A percentile compares a stretch with the other conserved stretches of the same genome.
Conservation (phyloP, 148 eudicot species). For the Diospyros lotus region DNA sequence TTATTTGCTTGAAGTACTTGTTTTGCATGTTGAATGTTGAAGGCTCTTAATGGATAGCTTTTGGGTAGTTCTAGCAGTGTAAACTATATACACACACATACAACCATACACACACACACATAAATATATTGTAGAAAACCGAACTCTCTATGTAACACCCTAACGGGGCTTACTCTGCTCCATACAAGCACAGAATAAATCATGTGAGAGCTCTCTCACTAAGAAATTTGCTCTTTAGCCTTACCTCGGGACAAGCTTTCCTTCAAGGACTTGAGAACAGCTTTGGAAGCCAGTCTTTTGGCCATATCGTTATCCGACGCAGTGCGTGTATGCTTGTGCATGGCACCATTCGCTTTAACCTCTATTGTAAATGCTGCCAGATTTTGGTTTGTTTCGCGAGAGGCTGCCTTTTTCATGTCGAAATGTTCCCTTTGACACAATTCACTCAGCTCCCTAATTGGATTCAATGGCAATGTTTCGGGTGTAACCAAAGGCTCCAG, state of each 20-base stretch:
- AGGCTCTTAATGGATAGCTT: no score
- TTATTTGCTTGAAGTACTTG: no score
- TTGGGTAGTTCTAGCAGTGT: no score
- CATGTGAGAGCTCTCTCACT: no score
- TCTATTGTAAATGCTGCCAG: constrained; percentile 38
- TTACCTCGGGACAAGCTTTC: constrained; percentile 9
- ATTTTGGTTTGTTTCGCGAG: constrained; percentile 25
- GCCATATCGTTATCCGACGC: constrained; percentile 47
- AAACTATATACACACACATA: no score
- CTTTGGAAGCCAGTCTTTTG: constrained; percentile 47
- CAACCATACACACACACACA: no score
- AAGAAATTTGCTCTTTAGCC: no score
- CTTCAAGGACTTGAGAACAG: constrained; percentile 49
- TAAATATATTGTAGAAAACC: no score
- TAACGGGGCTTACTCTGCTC: no score
- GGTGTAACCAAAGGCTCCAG: constrained; percentile 76
- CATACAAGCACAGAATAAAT: no score
- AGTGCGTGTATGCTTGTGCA: constrained; percentile 26
- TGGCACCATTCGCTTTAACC: constrained; percentile 54
- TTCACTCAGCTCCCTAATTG: constrained; percentile 50
- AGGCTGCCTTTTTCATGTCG: constrained; percentile 20
- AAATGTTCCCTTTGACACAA: constrained; percentile 45
- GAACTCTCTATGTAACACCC: no score
- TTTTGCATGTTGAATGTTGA: no score
- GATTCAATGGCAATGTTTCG: constrained; percentile 59